A percentile compares a stretch with the other conserved stretches of the same genome.
Evolutionary conservation across 2,329 filamentous ascomycete species (phyloP).

Genomic region (Botrytis tulipae): DNA sequence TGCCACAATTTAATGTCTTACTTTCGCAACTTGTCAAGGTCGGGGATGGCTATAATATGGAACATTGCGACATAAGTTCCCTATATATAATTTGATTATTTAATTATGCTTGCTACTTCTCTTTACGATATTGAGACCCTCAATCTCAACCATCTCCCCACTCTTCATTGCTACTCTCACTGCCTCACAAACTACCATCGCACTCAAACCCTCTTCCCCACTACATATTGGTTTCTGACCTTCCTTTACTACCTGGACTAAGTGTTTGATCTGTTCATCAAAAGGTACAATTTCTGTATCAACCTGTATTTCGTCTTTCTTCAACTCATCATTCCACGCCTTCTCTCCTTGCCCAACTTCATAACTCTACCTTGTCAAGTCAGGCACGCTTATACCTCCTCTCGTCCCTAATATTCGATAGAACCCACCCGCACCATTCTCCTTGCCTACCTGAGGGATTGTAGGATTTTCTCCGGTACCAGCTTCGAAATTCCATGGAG

Average conservation of each 20-base stretch:
- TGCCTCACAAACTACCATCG: constrained; percentile 48
- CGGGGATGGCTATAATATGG: neutral
- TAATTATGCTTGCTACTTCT: neutral
- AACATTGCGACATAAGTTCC: neutral
- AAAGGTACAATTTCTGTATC: neutral
- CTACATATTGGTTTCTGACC: neutral
- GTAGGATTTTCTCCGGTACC: neutral
- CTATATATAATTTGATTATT: neutral
- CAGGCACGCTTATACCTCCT: neutral
- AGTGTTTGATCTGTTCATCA: neutral
- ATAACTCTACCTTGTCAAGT: neutral
- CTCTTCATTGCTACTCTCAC: constrained; percentile 46
- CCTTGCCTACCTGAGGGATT: neutral
- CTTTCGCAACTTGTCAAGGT: neutral
- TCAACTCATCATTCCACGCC: neutral
- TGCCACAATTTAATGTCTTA: neutral
- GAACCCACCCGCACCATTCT: neutral
- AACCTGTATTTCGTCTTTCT: neutral
- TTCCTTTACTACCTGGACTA: neutral
- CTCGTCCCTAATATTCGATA: neutral
- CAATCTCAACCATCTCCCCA: constrained; percentile 31
- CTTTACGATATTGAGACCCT: constrained; percentile 21
- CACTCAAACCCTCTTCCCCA: neutral
- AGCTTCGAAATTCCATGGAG: neutral
- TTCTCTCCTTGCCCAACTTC: neutral